Percentiles rank a stretch among this genome's conserved stretches.
These are phyloP conservation scores for Pythium volutum DNA, from an alignment of 352 stramenopile species.

Conservation along the genomic window DNA sequence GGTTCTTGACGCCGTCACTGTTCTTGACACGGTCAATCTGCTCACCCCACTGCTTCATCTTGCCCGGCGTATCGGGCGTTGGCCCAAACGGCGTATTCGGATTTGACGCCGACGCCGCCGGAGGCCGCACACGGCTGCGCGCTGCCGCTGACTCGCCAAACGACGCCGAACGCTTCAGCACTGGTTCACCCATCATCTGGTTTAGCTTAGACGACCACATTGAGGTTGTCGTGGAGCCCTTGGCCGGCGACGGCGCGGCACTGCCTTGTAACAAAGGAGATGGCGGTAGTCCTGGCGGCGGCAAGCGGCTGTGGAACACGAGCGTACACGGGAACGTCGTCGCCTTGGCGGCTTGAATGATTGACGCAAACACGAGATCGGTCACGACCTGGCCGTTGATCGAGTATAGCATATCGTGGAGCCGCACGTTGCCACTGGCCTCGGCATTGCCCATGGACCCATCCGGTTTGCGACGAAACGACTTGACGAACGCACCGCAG, in stretches of 20 bases:
- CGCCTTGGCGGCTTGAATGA: constrained; percentile 63
- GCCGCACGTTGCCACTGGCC: constrained; percentile 45
- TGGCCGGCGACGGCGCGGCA: constrained; percentile 36
- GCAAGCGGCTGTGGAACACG: constrained; percentile 49
- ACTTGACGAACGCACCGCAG: constrained; percentile 66
- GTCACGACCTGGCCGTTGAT: constrained; percentile 67
- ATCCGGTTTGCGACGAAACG: constrained; percentile 62
- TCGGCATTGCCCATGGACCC: constrained; percentile 53
- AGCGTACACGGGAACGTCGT: constrained; percentile 67
- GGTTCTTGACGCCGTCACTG: constrained; percentile 68
- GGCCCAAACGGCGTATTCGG: constrained; percentile 14
- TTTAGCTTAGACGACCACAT: constrained; percentile 51
- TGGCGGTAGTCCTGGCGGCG: constrained; percentile 1
- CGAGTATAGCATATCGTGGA: constrained; percentile 63
- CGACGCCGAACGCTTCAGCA: constrained; percentile 46
- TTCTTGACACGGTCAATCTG: constrained; percentile 63
- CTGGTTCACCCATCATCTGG: constrained; percentile 33
- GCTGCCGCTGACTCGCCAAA: constrained; percentile 12
- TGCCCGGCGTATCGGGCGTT: constrained; percentile 23
- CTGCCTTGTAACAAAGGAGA: constrained; percentile 16
- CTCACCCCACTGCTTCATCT: constrained; percentile 39
- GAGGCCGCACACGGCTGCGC: constrained; percentile 10
- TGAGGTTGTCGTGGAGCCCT: constrained; percentile 4
- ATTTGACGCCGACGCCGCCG: constrained; percentile 3
- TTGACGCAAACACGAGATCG: constrained; percentile 51